Evolutionary conservation across 352 stramenopile species (phyloP).

Genomic region (Phytophthora boehmeriae): DNA sequence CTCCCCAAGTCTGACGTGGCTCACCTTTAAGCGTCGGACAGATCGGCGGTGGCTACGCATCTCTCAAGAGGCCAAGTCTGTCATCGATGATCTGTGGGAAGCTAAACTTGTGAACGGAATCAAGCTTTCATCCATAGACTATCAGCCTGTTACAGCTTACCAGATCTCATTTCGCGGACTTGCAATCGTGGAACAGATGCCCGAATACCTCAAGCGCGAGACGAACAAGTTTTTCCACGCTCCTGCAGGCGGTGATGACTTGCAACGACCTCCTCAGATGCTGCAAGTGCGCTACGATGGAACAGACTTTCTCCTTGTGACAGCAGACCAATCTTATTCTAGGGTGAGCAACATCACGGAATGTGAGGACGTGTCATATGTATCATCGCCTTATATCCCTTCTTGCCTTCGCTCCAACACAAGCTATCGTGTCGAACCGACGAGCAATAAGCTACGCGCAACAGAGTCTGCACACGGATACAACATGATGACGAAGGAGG

Average conservation of each 20-base stretch:
- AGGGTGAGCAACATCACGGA: constrained; percentile 94
- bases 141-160: constrained; percentile 96
- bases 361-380: constrained; percentile 97
- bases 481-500: constrained; percentile 92
- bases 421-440: constrained; percentile 86
- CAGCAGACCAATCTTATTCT: constrained; percentile 67
- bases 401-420: constrained; percentile 94
- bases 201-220: constrained; percentile 71
- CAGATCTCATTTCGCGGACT: constrained; percentile 92
- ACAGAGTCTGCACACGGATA: constrained; percentile 88
- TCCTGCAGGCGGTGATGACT: constrained; percentile 16
- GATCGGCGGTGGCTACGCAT: constrained; percentile 90
- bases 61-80: constrained; percentile 95
- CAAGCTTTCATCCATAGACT: constrained; percentile 92
- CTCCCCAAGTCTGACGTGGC: constrained; percentile 90
- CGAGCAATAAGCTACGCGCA: constrained; percentile 93
- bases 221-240: constrained; percentile 57
- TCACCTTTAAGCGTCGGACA: constrained; percentile 88
- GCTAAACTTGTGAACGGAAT: constrained; percentile 95
- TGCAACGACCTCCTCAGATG: constrained; percentile 27
- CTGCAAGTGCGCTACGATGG: constrained; percentile 65
- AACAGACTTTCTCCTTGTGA: constrained; percentile 73
- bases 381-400: constrained; percentile 96
- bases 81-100: constrained; percentile 96
- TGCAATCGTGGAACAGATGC: constrained; percentile 90